phyloP scores from a whole-genome alignment of 768 basidiomycete species.

The Tulasnella sp. region DNA sequence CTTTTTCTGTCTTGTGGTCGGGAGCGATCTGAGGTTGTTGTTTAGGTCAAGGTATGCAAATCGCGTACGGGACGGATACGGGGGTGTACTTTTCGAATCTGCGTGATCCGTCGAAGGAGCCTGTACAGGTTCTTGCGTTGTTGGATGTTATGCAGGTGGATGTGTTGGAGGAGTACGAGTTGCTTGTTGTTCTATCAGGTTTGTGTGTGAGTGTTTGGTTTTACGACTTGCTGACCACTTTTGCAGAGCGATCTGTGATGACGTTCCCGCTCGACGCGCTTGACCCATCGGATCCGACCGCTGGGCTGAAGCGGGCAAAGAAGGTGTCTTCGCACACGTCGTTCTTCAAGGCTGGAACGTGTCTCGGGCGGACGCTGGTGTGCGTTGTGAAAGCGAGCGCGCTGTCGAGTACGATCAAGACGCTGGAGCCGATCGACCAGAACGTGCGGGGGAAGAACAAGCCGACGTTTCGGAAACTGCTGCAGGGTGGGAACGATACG shows the following conservation, averaged over 20 bases:
- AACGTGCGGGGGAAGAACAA: slow-evolving; percentile 63
- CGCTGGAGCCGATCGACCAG: slow-evolving; percentile 91
- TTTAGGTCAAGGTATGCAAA: slow-evolving; percentile 66
- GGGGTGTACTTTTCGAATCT: slow-evolving; percentile 93
- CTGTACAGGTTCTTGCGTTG: slow-evolving; percentile 78
- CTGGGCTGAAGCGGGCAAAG: slow-evolving; percentile 86
- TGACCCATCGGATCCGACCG: slow-evolving; percentile 78
- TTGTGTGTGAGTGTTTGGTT: background rate
- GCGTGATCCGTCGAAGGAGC: slow-evolving; percentile 60
- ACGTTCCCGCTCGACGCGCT: slow-evolving; percentile 92
- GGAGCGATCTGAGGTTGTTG: background rate
- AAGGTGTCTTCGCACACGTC: slow-evolving; percentile 91
- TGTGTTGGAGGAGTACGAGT: slow-evolving; percentile 88
- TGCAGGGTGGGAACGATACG: slow-evolving; percentile 92
- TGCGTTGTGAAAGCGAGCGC: slow-evolving; percentile 96
- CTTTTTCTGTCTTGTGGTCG: background rate
- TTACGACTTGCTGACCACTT: background rate
- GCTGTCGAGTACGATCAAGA: slow-evolving; percentile 93
- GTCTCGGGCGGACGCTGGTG: slow-evolving; percentile 80
- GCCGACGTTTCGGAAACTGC: slow-evolving; percentile 86
- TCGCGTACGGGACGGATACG: slow-evolving; percentile 96
- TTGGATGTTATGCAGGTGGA: slow-evolving; percentile 91
- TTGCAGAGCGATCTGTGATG: slow-evolving; percentile 80
- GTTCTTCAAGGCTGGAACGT: slow-evolving; percentile 95
- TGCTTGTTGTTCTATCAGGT: slow-evolving; percentile 98